A percentile compares a stretch with the other conserved stretches of the same genome.
phyloP scores from a whole-genome alignment of 1,284 basidiomycete species.

The Exobasidium cylindrosporum region DNA sequence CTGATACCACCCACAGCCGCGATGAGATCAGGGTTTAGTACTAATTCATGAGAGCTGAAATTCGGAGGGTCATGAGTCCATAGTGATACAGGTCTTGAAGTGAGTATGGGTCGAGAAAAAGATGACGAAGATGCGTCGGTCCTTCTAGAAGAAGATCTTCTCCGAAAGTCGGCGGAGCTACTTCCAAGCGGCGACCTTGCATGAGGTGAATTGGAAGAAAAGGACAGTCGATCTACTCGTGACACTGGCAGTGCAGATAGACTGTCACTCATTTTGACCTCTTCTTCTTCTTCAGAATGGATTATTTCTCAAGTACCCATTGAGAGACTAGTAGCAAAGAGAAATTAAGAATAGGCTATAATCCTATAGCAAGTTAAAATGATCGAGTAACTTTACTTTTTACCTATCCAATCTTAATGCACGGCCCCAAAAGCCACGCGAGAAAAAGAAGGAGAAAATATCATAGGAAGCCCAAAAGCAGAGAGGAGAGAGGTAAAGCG shows the following conservation, averaged over 20 bases:
- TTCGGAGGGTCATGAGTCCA: slow-evolving; percentile 54
- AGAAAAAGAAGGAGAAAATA: too few relatives aligned
- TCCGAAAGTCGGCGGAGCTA: slow-evolving; percentile 3
- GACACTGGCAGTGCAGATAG: not conserved
- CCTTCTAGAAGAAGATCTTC: slow-evolving; percentile 19
- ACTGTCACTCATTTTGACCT: not conserved
- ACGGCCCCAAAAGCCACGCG: too few relatives aligned
- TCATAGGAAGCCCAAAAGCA: too few relatives aligned
- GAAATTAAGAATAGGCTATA: too few relatives aligned
- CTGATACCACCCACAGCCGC: slow-evolving; percentile 30
- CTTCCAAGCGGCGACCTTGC: not conserved
- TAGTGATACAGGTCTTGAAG: slow-evolving; percentile 21
- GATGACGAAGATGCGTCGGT: slow-evolving; percentile 11
- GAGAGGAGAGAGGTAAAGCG: too few relatives aligned
- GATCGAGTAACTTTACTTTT: too few relatives aligned
- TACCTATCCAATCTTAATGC: too few relatives aligned
- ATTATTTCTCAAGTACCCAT: too few relatives aligned
- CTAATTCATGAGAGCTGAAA: slow-evolving; percentile 47
- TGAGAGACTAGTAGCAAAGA: too few relatives aligned
- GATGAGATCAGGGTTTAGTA: slow-evolving; percentile 45
- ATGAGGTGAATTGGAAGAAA: not conserved
- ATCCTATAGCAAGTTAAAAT: too few relatives aligned
- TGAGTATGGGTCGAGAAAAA: slow-evolving; percentile 12
- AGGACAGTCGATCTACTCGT: not conserved
- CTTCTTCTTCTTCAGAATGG: not conserved